Evolutionary conservation across 2,329 filamentous ascomycete species (phyloP), one percentile per base, ranked within the genome.

Genomic region (Macroventuria anomochaeta): DNA sequence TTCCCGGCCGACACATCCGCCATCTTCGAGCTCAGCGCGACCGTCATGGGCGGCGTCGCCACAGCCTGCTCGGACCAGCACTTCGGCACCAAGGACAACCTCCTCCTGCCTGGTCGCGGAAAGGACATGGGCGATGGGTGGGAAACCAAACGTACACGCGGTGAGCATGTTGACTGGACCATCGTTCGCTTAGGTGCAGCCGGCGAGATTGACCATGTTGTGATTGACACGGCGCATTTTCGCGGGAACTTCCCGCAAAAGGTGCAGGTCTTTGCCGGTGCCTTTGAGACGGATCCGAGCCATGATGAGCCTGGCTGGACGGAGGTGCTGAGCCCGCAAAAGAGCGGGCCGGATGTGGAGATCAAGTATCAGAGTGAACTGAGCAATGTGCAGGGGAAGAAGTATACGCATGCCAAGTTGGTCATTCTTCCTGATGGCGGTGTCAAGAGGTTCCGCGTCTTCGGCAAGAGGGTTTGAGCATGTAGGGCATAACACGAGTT

Each of bases 341-440:
- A 86, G 75, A 88, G 86, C 54, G 86, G 86, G 1, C 87, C 90
- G 15, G 89, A 93, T 71, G 79, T 80, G 65, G 89, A 92, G 77
- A 88, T 91, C 71, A 81, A 83, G 58, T 90, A 88, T 70, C 77
- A 62, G 44, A 59, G 26, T 18, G 71, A 76, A 49, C 56, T 80
- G 60, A 71, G 73, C 62, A 68, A 80, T 52, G 78, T 85, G 15
- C 78, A 81, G 62, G 84, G 85, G 31, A 81, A 80, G 70, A 77
- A 80, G 2, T 89, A 91, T 68, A 91, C 89, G 11, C 92, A 95
- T 76, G 86, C 93, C 18, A 97, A 96, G 82, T 80, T 97, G 72
- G 89, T 91, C 28, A 95, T 97, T 72, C 91, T 96, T 63, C 93
- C 93, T 0, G 93, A 97, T 75, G 93, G 93, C 28, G 93, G 93